Percentiles rank a stretch among this genome's conserved stretches.
Evolutionary conservation across 2,329 filamentous ascomycete genomes (phyloP).

Genomic region (Phaeoacremonium minimum): DNA sequence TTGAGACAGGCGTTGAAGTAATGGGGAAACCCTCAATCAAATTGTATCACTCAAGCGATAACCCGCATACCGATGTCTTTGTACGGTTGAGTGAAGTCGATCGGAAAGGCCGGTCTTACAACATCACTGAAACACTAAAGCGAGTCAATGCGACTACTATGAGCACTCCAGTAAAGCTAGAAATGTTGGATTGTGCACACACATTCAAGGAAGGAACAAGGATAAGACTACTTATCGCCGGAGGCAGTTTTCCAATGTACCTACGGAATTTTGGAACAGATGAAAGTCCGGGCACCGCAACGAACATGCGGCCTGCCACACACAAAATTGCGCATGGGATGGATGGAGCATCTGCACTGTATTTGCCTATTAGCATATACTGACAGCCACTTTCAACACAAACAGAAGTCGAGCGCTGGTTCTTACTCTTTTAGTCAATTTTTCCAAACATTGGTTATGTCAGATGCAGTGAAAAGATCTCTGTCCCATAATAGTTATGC

Average conservation of each 20-base stretch:
- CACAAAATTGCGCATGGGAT: slow-evolving; percentile 5
- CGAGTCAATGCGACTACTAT: slow-evolving; percentile 9
- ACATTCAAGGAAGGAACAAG: slow-evolving; percentile 12
- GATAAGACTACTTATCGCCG: slow-evolving; percentile 16
- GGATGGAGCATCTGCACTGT: not conserved
- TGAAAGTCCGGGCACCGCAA: slow-evolving; percentile 11
- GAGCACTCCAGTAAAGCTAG: slow-evolving; percentile 6
- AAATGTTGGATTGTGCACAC: slow-evolving; percentile 14
- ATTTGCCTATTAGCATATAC: not conserved
- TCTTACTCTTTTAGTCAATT: too few relatives aligned
- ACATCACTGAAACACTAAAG: slow-evolving; percentile 15
- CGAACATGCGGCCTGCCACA: slow-evolving; percentile 5
- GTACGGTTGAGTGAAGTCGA: slow-evolving; percentile 18
- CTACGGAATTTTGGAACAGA: slow-evolving; percentile 13
- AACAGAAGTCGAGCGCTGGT: too few relatives aligned
- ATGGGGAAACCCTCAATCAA: slow-evolving; percentile 13
- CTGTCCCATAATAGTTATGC: too few relatives aligned
- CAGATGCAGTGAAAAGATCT: too few relatives aligned
- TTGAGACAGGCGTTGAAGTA: slow-evolving; percentile 13
- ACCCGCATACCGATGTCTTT: slow-evolving; percentile 16
- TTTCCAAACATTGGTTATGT: too few relatives aligned
- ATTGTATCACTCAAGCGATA: slow-evolving; percentile 16
- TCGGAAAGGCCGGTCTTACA: slow-evolving; percentile 13
- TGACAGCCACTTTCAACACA: too few relatives aligned
- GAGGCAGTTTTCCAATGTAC: slow-evolving; percentile 14